phyloP scores from a whole-genome alignment of 495 filamentous ascomycete genomes.

The Chlorociboria aeruginascens region DNA sequence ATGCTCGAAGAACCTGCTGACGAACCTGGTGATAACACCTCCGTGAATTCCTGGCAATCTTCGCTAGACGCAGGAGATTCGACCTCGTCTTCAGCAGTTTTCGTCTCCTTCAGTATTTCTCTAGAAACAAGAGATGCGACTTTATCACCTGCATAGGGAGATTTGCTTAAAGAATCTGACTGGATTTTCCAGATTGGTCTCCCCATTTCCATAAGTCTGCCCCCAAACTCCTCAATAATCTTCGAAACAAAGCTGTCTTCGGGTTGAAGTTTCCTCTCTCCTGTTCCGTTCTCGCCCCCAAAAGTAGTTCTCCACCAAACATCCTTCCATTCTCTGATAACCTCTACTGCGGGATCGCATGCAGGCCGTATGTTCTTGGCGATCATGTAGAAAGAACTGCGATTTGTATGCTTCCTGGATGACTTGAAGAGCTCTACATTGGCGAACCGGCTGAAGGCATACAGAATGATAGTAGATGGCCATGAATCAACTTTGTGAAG shows the following conservation, averaged over 20 bases:
- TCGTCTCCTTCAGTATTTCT: too few relatives aligned
- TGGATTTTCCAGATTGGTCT: slow-evolving; percentile 29
- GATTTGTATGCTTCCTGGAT: slow-evolving; percentile 24
- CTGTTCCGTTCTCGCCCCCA: slow-evolving; percentile 22
- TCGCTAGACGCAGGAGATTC: too few relatives aligned
- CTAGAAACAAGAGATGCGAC: too few relatives aligned
- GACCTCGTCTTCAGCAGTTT: too few relatives aligned
- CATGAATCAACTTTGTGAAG: slow-evolving; percentile 37
- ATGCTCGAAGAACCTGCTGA: too few relatives aligned
- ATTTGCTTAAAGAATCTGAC: slow-evolving; percentile 26
- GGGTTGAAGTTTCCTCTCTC: neutral
- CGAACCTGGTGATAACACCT: too few relatives aligned
- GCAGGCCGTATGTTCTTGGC: slow-evolving; percentile 32
- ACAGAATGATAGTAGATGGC: slow-evolving; percentile 26
- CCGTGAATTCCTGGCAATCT: too few relatives aligned
- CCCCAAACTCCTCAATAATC: slow-evolving; percentile 32
- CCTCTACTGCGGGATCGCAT: slow-evolving; percentile 21
- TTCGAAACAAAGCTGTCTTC: slow-evolving; percentile 17
- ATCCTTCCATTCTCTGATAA: slow-evolving; percentile 30
- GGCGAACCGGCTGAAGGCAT: slow-evolving; percentile 32
- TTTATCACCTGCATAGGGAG: too few relatives aligned
- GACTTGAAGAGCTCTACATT: slow-evolving; percentile 38
- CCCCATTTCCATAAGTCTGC: slow-evolving; percentile 23
- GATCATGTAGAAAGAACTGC: slow-evolving; percentile 46
- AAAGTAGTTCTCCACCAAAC: slow-evolving; percentile 37